These are phyloP conservation scores for Paraphoma sp. DNA, from an alignment of 2,329 filamentous ascomycete species.

Conservation along the genomic window DNA sequence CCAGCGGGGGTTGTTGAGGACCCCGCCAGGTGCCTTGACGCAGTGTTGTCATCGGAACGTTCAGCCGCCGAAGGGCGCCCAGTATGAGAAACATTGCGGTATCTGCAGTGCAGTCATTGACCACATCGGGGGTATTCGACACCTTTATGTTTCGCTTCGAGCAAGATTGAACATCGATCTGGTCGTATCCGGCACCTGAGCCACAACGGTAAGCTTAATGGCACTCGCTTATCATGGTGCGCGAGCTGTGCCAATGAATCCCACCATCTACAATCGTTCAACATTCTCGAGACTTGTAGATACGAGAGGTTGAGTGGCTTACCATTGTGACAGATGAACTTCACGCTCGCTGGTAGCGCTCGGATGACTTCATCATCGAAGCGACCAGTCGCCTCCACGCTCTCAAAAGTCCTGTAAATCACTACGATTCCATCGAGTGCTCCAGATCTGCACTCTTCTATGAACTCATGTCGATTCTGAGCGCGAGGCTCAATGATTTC, in stretches of 20 bases:
- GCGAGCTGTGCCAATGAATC: too few relatives aligned
- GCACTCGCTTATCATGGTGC: not conserved
- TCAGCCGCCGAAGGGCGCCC: slow-evolving; percentile 78
- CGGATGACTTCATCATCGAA: slow-evolving; percentile 75
- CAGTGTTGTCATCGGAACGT: slow-evolving; percentile 68
- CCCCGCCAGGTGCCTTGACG: slow-evolving; percentile 74
- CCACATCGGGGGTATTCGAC: slow-evolving; percentile 81
- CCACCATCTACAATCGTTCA: not conserved
- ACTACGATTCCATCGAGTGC: slow-evolving; percentile 69
- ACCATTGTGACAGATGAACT: slow-evolving; percentile 55
- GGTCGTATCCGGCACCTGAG: slow-evolving; percentile 82
- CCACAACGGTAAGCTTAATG: not conserved
- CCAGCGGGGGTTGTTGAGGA: slow-evolving; percentile 60
- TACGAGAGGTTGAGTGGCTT: slow-evolving; percentile 19
- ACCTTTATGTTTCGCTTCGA: slow-evolving; percentile 70
- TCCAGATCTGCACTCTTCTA: slow-evolving; percentile 71
- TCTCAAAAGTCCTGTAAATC: slow-evolving; percentile 75
- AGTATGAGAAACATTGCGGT: slow-evolving; percentile 81
- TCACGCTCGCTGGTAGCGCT: slow-evolving; percentile 48
- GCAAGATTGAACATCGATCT: slow-evolving; percentile 77
- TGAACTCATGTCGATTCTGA: slow-evolving; percentile 69
- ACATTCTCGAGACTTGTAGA: not conserved
- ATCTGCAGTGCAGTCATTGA: slow-evolving; percentile 85
- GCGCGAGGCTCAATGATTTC: slow-evolving; percentile 70
- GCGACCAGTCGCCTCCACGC: slow-evolving; percentile 68